Evolutionary conservation across 2,329 filamentous ascomycete genomes (phyloP), one percentile per base, ranked within the genome.

Genomic region (Fusarium verrucosum): DNA sequence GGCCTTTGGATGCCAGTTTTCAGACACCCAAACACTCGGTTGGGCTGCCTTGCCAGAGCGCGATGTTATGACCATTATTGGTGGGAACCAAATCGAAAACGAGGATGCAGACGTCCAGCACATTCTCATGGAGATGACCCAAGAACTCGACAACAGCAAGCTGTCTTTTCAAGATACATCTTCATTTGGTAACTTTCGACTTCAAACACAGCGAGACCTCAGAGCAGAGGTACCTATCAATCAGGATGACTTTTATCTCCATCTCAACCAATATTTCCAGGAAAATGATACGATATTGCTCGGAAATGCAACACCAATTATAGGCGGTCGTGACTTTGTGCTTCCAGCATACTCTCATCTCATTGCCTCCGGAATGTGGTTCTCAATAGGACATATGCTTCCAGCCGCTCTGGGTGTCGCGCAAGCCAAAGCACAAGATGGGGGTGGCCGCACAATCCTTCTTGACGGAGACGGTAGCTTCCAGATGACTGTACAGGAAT

Each of bases 21-120:
- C 61, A 1, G 65, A 68, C 11, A 42, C 56, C 0, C 59, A 68
- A 10, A 68, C 64, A 0, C 56, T 68, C 1, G 65, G 65, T 0
- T 68, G 50, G 17, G 38, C 45, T 0, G 42, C 44, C 0, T 10
- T 51, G 0, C 57, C 65, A 1, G 28, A 65, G 1, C 10, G 44
- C 4, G 2, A 35, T 0, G 25, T 4, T 0, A 51, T 68, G 19
- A n/a, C 38, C 13, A 14, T 47, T 8, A n/a, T 62, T 3, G 20
- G 50, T 2, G 55, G 9, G 19, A 23, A 45, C 0, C 16, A 50
- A 1, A 10, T 62, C 0, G 50, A 61, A 2, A 16, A 22, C 2
- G 9, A 44, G 4, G 19, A 36, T 2, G 14, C n/a, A 0, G 16
- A 44, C 3, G 23, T 20, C 2, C 28, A 17, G 17, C 4, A 37